Conservation (phyloP, 2,329 filamentous ascomycete species). For the Coniella lustricola region DNA sequence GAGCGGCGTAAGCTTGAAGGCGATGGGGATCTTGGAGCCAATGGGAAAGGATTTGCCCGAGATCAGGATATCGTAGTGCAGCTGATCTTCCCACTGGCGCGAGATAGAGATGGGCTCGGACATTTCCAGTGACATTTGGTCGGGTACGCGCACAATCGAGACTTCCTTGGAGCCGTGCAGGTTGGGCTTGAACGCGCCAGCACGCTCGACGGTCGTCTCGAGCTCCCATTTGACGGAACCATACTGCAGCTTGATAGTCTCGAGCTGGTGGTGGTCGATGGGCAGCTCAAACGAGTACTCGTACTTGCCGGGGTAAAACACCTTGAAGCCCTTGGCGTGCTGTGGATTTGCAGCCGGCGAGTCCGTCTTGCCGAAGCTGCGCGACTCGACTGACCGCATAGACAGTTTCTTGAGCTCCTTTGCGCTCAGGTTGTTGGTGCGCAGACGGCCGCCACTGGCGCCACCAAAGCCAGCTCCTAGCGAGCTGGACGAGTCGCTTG, state of each 20-base stretch:
- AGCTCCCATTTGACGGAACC: constrained; percentile 84
- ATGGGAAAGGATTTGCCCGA: constrained; percentile 92
- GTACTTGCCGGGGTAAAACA: constrained; percentile 68
- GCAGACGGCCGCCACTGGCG: constrained; percentile 4
- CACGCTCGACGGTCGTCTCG: constrained; percentile 75
- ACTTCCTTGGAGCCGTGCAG: constrained; percentile 77
- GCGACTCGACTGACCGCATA: constrained; percentile 70
- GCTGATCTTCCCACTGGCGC: constrained; percentile 87
- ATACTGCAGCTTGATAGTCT: constrained; percentile 81
- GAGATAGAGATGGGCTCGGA: constrained; percentile 92
- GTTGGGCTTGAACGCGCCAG: constrained; percentile 85
- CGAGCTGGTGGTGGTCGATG: constrained; percentile 80
- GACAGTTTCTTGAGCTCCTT: constrained; percentile 63
- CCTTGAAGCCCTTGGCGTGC: constrained; percentile 69
- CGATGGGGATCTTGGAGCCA: constrained; percentile 80
- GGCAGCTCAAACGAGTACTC: constrained; percentile 76
- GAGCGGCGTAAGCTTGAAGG: constrained; percentile 86
- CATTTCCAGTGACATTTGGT: constrained; percentile 82
- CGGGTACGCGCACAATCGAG: constrained; percentile 73
- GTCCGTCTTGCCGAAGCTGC: constrained; percentile 80
- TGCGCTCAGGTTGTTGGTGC: constrained; percentile 27
- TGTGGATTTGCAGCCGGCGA: constrained; percentile 52
- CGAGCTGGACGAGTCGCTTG: constrained; percentile 26
- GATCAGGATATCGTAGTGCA: constrained; percentile 94
- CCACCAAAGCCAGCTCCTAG: constrained; percentile 23